Evolutionary conservation across 2,329 filamentous ascomycete genomes (phyloP), one percentile per base, ranked within the genome.

Genomic region (Trichophaea hybrida): DNA sequence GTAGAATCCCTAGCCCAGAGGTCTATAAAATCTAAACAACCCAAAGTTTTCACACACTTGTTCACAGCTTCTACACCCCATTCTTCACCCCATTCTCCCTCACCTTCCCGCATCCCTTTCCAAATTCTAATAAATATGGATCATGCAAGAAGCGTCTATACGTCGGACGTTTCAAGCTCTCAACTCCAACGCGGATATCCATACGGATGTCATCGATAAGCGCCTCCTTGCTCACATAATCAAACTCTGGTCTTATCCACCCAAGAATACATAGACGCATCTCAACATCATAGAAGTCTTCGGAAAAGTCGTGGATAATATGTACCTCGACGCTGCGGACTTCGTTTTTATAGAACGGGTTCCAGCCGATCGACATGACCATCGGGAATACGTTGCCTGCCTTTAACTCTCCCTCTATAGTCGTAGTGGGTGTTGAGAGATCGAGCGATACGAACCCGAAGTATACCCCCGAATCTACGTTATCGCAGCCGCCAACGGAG

Each of bases 351-450:
- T 95, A 98, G 74, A 90, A 97, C 0, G 93, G 93, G 73, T 97
- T 98, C 79, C 90, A 97, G 49, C 93, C 93, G 66, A 96, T 91
- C 62, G 83, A 88, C 84, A 96, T 86, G 66, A 94, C 89, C 79
- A 94, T 93, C 1, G 88, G 88, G 72, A 84, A 88, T 59, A 93
- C 76, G 15, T 67, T 69, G 6, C 67, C 63, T 5, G 31, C 24
- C 10, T 10, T n/a, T 8, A 15, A 1, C 12, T 24, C 34, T 5
- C 5, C 12, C 8, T 48, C 44, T 13, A 44, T 37, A 13, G 10
- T 8, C 4, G 15, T 33, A 31, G 57, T 12, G 0, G 79, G 75
- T 7, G 57, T 12, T 0, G 79, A 75, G 7, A 84, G 77, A 62
- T 80, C 77, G 35, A 97, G 80, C 0, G 86, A 81, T 4, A 88